Base-by-base conservation (phyloP, 805 yeast genomes). In the Isabelozyma rhagii region DNA sequence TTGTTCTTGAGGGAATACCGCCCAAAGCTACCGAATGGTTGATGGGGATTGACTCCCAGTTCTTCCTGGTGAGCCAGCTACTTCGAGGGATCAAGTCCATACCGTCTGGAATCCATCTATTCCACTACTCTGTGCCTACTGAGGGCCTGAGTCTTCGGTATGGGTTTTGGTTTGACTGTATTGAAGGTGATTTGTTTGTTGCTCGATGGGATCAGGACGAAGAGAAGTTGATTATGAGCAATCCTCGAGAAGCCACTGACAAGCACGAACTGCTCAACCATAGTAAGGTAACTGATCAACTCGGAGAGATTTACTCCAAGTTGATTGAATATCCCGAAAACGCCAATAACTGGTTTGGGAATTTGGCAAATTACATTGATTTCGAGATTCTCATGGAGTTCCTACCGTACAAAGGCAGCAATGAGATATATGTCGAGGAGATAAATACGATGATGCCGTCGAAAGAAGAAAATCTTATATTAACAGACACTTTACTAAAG, bases 11-110 rank as follows among this genome's bases (percentile, higher is more conserved):
- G 9, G 43, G 47, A 7, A 29, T 51, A 17, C 60, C 58, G 1
- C 47, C 39, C 4, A 13, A 50, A 55, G 8, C 21, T 39, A 50
- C 53, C 25, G 52, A 58, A 40, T 58, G 64, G 60, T 47, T 62
- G 15, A 38, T 67, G 4, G 85, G 85, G 1, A 71, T 81, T 25
- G 84, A 81, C 51, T 59, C 75, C 17, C 77, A 72, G 51, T 80
- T 77, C 58, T 79, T 81, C 67, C 68, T 66, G 36, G 58, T 77
- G 8, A 73, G 70, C 25, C 51, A 61, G 8, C 48, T 64, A 2
- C 65, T 80, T 21, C 67, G 63, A 49, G 89, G 89, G 1, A 71
- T 84, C 53, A 82, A 81, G 53, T 61, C 65, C 14, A 66, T 84
- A 4, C 74, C 80, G 0, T 50, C 60, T 3, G 89, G 89, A 0